These are phyloP conservation scores for Arthrobotrys megalospora DNA, from an alignment of 2,329 filamentous ascomycete species.

Conservation along the genomic window DNA sequence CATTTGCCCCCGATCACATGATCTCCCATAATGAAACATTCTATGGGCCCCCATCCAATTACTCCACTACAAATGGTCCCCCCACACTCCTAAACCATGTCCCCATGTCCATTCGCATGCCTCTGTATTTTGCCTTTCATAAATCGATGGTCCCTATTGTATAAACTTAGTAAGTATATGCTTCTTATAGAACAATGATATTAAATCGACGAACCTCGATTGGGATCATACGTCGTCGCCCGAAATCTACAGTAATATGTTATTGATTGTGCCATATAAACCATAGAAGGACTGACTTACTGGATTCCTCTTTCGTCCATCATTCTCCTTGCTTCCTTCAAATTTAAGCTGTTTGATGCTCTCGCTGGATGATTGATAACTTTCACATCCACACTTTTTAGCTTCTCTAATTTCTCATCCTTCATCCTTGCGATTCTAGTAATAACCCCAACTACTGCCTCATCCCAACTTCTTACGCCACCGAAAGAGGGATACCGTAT, in stretches of 20 bases:
- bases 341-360: neutral
- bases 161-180: neutral
- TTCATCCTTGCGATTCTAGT: neutral
- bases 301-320: slow-evolving; percentile 34
- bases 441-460: slow-evolving; percentile 13
- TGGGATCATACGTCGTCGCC: slow-evolving; percentile 33
- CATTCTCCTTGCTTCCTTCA: slow-evolving; percentile 17
- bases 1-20: slow-evolving; percentile 12
- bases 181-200: neutral
- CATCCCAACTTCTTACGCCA: slow-evolving; percentile 26
- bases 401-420: slow-evolving; percentile 14
- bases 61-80: neutral
- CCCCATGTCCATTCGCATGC: no score
- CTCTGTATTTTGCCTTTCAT: neutral
- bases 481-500: slow-evolving; percentile 14
- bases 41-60: neutral
- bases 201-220: neutral
- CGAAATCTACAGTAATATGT: slow-evolving; percentile 2
- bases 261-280: neutral
- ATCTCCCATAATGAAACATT: neutral
- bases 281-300: slow-evolving; percentile 8
- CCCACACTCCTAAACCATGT: neutral
- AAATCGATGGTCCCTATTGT: slow-evolving; percentile 1
- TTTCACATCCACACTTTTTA: slow-evolving; percentile 32
- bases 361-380: slow-evolving; percentile 30